Conservation (phyloP, 2,329 filamentous ascomycete genomes). For the Zopfia rhizophila region DNA sequence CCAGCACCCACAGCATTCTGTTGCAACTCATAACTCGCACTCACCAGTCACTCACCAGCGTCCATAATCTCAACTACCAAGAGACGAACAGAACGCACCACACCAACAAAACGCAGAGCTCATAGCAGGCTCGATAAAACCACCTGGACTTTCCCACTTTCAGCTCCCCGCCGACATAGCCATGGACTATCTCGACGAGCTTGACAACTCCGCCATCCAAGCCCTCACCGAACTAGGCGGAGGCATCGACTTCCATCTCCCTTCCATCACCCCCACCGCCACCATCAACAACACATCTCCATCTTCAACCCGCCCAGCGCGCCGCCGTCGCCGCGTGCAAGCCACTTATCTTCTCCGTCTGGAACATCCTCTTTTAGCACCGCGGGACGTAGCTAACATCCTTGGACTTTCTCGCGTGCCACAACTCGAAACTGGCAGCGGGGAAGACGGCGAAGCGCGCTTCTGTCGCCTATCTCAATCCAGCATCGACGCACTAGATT, state of each 20-base stretch:
- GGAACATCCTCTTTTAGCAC: conserved; percentile 4
- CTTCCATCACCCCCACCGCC: not conserved
- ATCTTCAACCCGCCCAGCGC: not conserved
- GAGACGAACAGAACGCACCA: not conserved
- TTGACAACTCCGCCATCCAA: conserved; percentile 16
- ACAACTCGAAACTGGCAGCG: conserved; percentile 4
- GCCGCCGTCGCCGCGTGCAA: conserved; percentile 9
- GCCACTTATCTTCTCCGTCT: conserved; percentile 11
- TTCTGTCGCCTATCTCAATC: conserved; percentile 15
- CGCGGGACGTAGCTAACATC: conserved; percentile 1
- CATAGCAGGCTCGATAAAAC: not conserved
- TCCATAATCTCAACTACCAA: too few species aligned
- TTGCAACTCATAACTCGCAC: too few species aligned
- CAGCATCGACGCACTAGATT: not conserved
- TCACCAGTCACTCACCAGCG: too few species aligned
- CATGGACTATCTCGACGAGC: conserved; percentile 17
- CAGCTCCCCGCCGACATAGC: too few species aligned
- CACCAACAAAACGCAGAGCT: not conserved
- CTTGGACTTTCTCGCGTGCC: conserved; percentile 7
- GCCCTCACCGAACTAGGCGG: conserved; percentile 10
- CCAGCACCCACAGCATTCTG: too few species aligned
- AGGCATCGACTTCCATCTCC: conserved; percentile 4
- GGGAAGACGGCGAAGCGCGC: conserved; percentile 14
- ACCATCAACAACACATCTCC: too few species aligned
- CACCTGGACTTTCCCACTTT: not conserved